Conservation (phyloP, 2,329 filamentous ascomycete species). For the Diplocarpon rosae region DNA sequence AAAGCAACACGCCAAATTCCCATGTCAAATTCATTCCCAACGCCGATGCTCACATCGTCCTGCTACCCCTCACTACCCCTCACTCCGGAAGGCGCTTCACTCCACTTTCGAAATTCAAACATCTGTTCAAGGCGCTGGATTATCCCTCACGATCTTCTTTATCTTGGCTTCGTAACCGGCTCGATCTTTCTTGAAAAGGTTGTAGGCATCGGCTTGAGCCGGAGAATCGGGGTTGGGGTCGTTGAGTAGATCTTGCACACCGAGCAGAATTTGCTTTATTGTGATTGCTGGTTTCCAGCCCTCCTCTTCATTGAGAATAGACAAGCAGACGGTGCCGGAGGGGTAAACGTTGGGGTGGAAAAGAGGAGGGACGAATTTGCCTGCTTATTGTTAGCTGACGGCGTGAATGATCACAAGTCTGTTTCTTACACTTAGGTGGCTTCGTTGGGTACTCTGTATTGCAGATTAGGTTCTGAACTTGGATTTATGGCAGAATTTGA, state of each 20-base stretch:
- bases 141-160: slow-evolving; percentile 76
- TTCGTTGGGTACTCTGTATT: slow-evolving; percentile 89
- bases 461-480: slow-evolving; percentile 15
- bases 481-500: background rate
- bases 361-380: slow-evolving; percentile 90
- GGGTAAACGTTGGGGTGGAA: slow-evolving; percentile 99
- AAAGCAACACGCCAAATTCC: background rate
- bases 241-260: slow-evolving; percentile 90
- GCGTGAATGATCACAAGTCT: background rate
- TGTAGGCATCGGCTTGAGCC: slow-evolving; percentile 94
- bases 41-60: background rate
- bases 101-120: background rate
- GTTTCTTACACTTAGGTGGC: slow-evolving; percentile 81
- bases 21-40: slow-evolving; percentile 1
- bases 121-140: slow-evolving; percentile 54
- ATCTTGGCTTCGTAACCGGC: slow-evolving; percentile 82
- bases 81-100: background rate
- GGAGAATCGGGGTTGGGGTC: slow-evolving; percentile 96
- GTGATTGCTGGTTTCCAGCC: slow-evolving; percentile 98
- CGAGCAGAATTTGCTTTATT: slow-evolving; percentile 92
- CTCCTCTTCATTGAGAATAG: slow-evolving; percentile 96
- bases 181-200: slow-evolving; percentile 86
- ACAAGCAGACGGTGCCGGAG: slow-evolving; percentile 92
- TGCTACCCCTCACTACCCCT: background rate
- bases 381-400: slow-evolving; percentile 35